Evolutionary conservation across 192 early-diverging fungal genomes (phyloP).

Genomic region (Entomortierella lignicola): DNA sequence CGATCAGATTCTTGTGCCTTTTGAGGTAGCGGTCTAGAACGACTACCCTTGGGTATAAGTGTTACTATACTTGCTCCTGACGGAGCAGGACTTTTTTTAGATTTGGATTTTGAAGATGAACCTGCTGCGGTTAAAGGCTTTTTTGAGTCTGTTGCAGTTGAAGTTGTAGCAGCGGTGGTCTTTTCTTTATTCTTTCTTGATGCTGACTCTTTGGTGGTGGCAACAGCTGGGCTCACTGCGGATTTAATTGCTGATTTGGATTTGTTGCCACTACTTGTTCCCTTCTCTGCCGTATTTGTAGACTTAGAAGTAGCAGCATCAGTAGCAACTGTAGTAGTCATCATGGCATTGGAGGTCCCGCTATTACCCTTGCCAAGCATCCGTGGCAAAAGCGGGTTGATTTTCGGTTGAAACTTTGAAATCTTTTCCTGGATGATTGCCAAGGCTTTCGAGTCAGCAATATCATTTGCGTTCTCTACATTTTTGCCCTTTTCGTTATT

Average conservation of each 20-base stretch:
- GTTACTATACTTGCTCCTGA: constrained; percentile 13
- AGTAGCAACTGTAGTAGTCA: background rate
- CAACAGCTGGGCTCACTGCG: background rate
- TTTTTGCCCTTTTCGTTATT: background rate
- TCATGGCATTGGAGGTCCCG: background rate
- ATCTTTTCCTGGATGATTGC: constrained; percentile 15
- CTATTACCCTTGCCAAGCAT: constrained; percentile 6
- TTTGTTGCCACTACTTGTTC: background rate
- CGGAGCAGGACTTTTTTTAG: background rate
- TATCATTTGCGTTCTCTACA: background rate
- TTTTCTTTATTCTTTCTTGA: background rate
- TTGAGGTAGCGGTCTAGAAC: constrained; percentile 14
- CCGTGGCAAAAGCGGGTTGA: constrained; percentile 10
- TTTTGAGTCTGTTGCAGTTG: background rate
- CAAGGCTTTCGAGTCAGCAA: background rate
- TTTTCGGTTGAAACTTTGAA: constrained; percentile 22
- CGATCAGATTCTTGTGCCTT: background rate
- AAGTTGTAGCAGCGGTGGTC: too few species aligned
- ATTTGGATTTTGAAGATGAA: background rate
- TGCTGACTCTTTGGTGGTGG: background rate
- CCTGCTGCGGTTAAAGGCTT: background rate
- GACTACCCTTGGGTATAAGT: constrained; percentile 25
- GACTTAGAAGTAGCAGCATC: background rate
- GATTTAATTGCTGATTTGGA: background rate
- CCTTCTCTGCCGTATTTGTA: background rate